Evolutionary conservation across 768 basidiomycete genomes (phyloP).

Genomic region (Cubamyces sp.): DNA sequence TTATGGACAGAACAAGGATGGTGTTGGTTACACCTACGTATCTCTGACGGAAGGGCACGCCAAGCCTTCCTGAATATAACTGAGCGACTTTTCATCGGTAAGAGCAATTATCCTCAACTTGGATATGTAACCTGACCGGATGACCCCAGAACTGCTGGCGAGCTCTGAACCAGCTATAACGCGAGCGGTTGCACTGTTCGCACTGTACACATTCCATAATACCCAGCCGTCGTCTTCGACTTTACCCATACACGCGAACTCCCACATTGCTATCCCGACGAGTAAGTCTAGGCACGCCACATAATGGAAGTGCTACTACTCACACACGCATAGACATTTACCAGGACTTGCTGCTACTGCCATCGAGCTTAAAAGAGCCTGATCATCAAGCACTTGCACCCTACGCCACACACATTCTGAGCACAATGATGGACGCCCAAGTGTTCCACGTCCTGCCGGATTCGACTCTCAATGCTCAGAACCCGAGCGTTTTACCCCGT

Average conservation of each 20-base stretch:
- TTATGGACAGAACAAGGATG: conserved; percentile 73
- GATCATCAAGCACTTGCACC: conserved; percentile 52
- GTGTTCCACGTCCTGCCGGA: conserved; percentile 66
- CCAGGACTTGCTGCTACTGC: conserved; percentile 50
- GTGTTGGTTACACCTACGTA: conserved; percentile 76
- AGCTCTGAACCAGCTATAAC: conserved; percentile 54
- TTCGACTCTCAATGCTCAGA: conserved; percentile 52
- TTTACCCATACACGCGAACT: conserved; percentile 52
- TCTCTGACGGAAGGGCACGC: conserved; percentile 68
- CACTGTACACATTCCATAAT: conserved; percentile 67
- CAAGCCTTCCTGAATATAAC: conserved; percentile 63
- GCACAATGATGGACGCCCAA: conserved; percentile 48
- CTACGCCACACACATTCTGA: conserved; percentile 53
- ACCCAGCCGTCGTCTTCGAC: conserved; percentile 64
- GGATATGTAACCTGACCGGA: background rate
- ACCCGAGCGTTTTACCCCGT: conserved; percentile 69
- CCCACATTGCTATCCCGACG: conserved; percentile 62
- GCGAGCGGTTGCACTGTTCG: conserved; percentile 68
- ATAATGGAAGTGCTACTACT: background rate
- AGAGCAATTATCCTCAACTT: conserved; percentile 23
- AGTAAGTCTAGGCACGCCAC: conserved; percentile 44
- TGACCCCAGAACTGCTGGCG: conserved; percentile 53
- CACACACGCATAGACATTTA: conserved; percentile 55
- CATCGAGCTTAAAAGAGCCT: conserved; percentile 46
- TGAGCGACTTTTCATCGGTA: conserved; percentile 70